phyloP scores from a whole-genome alignment of 164 flowering plant species.

The Pachysandra terminalis region DNA sequence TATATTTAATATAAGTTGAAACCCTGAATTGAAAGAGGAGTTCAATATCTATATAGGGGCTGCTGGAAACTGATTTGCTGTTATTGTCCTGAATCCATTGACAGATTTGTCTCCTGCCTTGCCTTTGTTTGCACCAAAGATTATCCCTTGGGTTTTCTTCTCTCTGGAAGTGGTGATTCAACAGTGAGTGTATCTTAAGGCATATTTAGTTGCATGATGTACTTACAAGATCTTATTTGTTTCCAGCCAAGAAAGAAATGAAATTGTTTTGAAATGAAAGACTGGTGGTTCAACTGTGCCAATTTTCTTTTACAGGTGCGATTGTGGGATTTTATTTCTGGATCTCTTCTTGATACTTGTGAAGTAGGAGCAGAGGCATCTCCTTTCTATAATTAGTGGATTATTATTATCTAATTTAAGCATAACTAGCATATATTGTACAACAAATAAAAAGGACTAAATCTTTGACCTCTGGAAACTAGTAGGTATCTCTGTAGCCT shows the following conservation, averaged over 20 bases:
- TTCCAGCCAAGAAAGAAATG: not conserved
- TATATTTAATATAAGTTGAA: no score
- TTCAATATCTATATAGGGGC: not conserved
- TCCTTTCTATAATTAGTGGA: not conserved
- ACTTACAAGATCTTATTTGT: not conserved
- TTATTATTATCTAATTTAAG: not conserved
- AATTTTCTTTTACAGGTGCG: slow-evolving; percentile 55
- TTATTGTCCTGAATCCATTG: slow-evolving; percentile 9
- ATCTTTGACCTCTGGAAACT: not conserved
- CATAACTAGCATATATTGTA: not conserved
- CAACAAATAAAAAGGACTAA: not conserved
- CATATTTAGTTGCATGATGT: not conserved
- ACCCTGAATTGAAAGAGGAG: not conserved
- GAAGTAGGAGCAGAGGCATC: slow-evolving; percentile 66
- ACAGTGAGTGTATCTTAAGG: slow-evolving; percentile 49
- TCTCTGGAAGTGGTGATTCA: slow-evolving; percentile 98
- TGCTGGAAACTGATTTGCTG: slow-evolving; percentile 7
- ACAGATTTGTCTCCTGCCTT: slow-evolving; percentile 81
- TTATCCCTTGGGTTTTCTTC: slow-evolving; percentile 51
- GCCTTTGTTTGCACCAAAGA: slow-evolving; percentile 46
- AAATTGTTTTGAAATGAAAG: no score
- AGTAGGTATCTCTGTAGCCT: not conserved
- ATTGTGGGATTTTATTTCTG: slow-evolving; percentile 74
- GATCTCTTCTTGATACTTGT: slow-evolving; percentile 78
- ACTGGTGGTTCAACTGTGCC: not conserved